These are phyloP conservation scores for Penicillium sp. DNA, from an alignment of 2,329 filamentous ascomycete genomes.

Conservation along the genomic window DNA sequence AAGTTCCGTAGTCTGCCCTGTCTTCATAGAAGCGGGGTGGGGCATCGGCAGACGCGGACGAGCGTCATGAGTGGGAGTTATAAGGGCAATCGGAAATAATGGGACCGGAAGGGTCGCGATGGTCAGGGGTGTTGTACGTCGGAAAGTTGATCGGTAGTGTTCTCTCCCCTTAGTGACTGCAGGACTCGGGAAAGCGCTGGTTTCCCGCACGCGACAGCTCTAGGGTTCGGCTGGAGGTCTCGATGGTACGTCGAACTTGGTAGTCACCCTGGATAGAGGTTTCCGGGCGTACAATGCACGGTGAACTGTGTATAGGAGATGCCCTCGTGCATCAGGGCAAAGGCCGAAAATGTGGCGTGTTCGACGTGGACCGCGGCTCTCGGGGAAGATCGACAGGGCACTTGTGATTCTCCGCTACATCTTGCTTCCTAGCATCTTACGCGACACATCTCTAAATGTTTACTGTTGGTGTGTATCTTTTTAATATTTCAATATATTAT, in stretches of 20 bases:
- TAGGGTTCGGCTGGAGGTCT: neutral
- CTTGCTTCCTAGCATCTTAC: no score
- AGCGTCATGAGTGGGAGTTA: constrained; percentile 28
- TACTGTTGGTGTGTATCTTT: neutral
- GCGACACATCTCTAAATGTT: neutral
- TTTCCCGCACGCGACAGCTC: constrained; percentile 5
- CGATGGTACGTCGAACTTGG: neutral
- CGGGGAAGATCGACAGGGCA: constrained; percentile 27
- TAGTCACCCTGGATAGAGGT: neutral
- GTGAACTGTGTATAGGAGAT: neutral
- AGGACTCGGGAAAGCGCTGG: constrained; percentile 9
- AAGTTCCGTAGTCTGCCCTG: constrained; percentile 25
- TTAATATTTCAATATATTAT: neutral
- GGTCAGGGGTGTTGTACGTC: neutral
- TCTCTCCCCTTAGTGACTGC: neutral
- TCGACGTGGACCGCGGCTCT: constrained; percentile 33
- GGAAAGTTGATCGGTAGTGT: neutral
- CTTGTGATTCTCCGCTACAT: constrained; percentile 27
- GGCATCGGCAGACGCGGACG: constrained; percentile 25
- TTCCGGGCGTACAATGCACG: neutral
- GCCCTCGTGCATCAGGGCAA: constrained; percentile 10
- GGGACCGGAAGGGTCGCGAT: neutral
- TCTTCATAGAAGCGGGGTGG: constrained; percentile 36
- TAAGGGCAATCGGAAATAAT: neutral
- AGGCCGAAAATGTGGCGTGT: constrained; percentile 17